Evolutionary conservation across 2,329 filamentous ascomycete species (phyloP), one percentile per base, ranked within the genome.

Genomic region (Stenocarpella maydis): DNA sequence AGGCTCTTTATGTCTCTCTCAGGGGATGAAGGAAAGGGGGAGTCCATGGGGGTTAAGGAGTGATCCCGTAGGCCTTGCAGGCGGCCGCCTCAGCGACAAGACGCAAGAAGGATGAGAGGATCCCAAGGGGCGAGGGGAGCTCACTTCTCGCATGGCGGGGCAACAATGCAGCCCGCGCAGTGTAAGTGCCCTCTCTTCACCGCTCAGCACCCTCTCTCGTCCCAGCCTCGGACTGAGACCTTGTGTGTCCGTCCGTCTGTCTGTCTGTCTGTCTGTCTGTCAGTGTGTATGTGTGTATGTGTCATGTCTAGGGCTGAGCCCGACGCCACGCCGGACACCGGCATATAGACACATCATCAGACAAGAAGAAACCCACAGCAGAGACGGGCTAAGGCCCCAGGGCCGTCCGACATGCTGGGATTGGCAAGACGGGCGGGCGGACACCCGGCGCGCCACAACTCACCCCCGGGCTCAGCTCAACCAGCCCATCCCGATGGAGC

Each of bases 251-350:
- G 31, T 9, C 31, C 9, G 31, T 9, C 31, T 34, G 31, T 9
- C 31, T 34, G 31, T 34, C 31, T 34, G 31, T 34, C 31, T 34
- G 31, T 34, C 31, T 34, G 31, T 34, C 31, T 34, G 31, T 34
- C 31, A 34, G 31, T 34, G 31, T n/a, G 21, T 26, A 34, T 41
- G 1, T 41, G 14, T 39, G 53, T 58, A n/a, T n/a, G n/a, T n/a
- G n/a, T n/a, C n/a, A 1, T 54, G 52, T 54, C 37, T 43, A 58
- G 31, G 54, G 54, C 54, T 58, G 54, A 41, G 54, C 9, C n/a
- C 21, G n/a, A 17, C 34, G 54, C 54, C 54, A 58, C 37, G 24
- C 37, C 54, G 54, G 54, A 24, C 19, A 21, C 54, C 15, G 17
- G 24, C 54, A 58, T 58, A 7, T 43, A 17, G 21, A 58, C 54